Conservation (phyloP, 345 rosid species). For the Microcos paniculata region DNA sequence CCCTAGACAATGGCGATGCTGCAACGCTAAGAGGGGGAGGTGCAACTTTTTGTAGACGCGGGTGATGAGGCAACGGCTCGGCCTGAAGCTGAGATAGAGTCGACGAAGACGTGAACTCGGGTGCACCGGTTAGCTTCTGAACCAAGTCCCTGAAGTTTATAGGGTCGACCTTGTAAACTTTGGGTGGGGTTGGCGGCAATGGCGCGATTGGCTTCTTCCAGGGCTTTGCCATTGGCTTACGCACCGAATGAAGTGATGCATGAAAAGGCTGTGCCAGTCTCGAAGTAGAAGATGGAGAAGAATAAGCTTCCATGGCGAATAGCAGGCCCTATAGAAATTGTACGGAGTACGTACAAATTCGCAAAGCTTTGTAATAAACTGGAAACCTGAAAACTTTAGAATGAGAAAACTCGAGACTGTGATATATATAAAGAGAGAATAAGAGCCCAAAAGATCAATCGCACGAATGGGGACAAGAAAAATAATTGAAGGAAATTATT, state of each 20-base stretch:
- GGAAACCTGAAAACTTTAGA: background rate
- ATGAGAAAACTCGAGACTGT: no score
- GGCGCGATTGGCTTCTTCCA: slow-evolving; percentile 67
- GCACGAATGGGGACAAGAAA: background rate
- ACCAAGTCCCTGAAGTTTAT: slow-evolving; percentile 77
- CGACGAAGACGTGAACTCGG: slow-evolving; percentile 18
- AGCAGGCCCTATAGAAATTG: background rate
- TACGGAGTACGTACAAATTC: background rate
- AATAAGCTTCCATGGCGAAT: slow-evolving; percentile 32
- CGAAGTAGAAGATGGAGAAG: slow-evolving; percentile 31
- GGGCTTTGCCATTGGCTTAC: slow-evolving; percentile 52
- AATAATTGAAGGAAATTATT: background rate
- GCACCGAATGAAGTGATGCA: slow-evolving; percentile 53
- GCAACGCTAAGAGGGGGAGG: slow-evolving; percentile 46
- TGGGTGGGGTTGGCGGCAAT: slow-evolving; percentile 57
- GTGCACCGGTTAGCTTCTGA: slow-evolving; percentile 75
- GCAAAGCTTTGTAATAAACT: background rate
- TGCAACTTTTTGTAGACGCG: slow-evolving; percentile 36
- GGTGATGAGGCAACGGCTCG: slow-evolving; percentile 13
- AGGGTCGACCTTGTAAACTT: slow-evolving; percentile 79
- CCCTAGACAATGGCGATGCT: slow-evolving; percentile 14
- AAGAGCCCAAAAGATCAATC: no score
- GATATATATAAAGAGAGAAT: background rate
- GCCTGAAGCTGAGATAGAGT: slow-evolving; percentile 13
- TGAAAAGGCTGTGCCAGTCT: slow-evolving; percentile 25